Base-by-base conservation (phyloP, 1,284 basidiomycete genomes). In the Cryptococcus depauperatus region DNA sequence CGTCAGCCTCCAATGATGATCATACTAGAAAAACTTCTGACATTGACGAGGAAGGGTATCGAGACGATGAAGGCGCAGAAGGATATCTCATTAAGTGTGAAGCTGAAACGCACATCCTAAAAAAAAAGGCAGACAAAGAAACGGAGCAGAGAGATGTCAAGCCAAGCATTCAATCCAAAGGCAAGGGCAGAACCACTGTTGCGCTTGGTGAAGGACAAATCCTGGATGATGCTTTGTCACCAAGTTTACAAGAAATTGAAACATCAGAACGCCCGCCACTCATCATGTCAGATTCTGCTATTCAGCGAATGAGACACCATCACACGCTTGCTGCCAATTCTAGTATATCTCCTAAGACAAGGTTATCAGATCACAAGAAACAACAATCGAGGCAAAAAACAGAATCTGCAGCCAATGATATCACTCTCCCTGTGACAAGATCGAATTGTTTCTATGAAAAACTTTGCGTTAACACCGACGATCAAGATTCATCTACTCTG, bases 361-460 rank as follows among this genome's bases (percentile, higher is more conserved):
- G 21, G 9, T 9, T 22, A 18, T 18, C 19, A 13, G 2, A 18
- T 9, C 18, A 37, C 13, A n/a, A 18, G 7, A 18, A 37, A 19
- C 13, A 22, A 21, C 16, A 13, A 19, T 8, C 35, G 35, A 18
- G 19, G 16, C 14, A 18, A 13, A 30, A 35, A 11, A 43, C 29
- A 21, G 47, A 44, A 19, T 25, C 35, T 10, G 44, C 48, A 3
- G 33, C 37, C 19, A 50, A 49, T 10, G 30, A 51, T 2, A 35
- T 39, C 5, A 23, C 48, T 11, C 52, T 47, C 16, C 58, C 49
- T 6, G 51, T 62, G 11, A 64, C 62, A 11, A 57, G 64, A 6
- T 62, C 61, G 1, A 59, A 60, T 25, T 67, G 64, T 45, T 49
- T 35, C 23, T 64, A 64, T 43, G 52, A 59, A 33, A 63, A 64